Base-by-base conservation (phyloP, 257 asterid genomes). In the Rubia yunnanensis region DNA sequence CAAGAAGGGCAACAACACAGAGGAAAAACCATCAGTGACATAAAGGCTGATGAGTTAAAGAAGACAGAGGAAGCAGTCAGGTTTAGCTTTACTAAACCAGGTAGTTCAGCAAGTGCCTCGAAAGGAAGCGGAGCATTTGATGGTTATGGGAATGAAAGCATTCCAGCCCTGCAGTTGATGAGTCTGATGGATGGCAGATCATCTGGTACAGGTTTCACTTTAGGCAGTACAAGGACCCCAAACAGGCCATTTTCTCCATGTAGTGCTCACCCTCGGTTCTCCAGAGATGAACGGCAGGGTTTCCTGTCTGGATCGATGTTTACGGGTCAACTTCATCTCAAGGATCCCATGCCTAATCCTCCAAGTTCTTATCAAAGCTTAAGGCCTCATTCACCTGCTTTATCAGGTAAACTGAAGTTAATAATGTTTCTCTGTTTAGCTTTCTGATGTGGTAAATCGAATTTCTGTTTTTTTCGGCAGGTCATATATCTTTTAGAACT, bases 91-190 rank as follows among this genome's bases (percentile, higher is more conserved):
- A 30, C 63, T 13, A 73, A 59, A 64, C 41, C 67, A 31, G 81
- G 73, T 50, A 69, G 67, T 59, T 52, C 69, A 5, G 74, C 74
- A 14, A 32, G 72, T 28, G 62, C 50, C 59, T 64, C 67, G n/a
- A 71, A 76, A 44, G 60, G 80, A 13, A 50, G 41, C 5, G 84
- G 78, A 5, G 71, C 85, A 11, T 55, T 74, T 41, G 95, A 85
- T 69, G 71, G 84, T 59, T 84, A 84, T 69, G 68, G 79, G 13
- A 85, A 87, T 13, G 89, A 87, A 10, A 78, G 84, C 22, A 92
- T 89, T 72, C 95, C 89, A 11, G 95, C 96, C 27, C 76, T 92
- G 95, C 92, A 86, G 66, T 65, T 92, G 77, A 82, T 88, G 17
- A 85, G 91, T 55, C 73, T 88, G 76, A 88, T 86, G 95, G 85